These are phyloP conservation scores for Picea engelmannii DNA, from an alignment of 83 land plant genomes.

Conservation along the genomic window DNA sequence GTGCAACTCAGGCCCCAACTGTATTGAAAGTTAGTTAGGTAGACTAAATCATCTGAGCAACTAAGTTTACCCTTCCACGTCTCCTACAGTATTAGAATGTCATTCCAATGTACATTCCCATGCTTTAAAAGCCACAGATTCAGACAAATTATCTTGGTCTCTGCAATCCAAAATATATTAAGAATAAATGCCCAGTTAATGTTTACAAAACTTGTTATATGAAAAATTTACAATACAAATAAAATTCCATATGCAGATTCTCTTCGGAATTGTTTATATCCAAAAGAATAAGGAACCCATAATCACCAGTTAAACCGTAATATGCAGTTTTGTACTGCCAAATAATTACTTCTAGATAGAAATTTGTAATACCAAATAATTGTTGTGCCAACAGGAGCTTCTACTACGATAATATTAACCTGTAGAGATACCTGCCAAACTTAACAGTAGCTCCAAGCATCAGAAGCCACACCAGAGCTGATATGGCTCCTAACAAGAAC, in stretches of 20 bases:
- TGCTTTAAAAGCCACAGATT: background rate
- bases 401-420: background rate
- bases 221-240: background rate
- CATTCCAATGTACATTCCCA: background rate
- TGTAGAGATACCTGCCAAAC: background rate
- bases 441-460: slow-evolving; percentile 3
- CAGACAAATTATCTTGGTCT: background rate
- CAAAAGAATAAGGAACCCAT: background rate
- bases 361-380: background rate
- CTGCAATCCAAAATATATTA: background rate
- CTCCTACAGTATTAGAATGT: background rate
- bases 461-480: background rate
- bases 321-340: background rate
- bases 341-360: background rate
- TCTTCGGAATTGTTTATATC: background rate
- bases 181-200: background rate
- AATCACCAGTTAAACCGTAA: background rate
- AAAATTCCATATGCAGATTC: background rate
- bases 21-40: background rate
- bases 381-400: background rate
- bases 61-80: background rate
- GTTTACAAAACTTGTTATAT: background rate
- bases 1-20: background rate
- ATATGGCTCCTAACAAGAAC: slow-evolving; percentile 12
- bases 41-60: background rate